Evolutionary conservation across 2,329 filamentous ascomycete genomes (phyloP).

Genomic region (Phaeosphaeria sp.): DNA sequence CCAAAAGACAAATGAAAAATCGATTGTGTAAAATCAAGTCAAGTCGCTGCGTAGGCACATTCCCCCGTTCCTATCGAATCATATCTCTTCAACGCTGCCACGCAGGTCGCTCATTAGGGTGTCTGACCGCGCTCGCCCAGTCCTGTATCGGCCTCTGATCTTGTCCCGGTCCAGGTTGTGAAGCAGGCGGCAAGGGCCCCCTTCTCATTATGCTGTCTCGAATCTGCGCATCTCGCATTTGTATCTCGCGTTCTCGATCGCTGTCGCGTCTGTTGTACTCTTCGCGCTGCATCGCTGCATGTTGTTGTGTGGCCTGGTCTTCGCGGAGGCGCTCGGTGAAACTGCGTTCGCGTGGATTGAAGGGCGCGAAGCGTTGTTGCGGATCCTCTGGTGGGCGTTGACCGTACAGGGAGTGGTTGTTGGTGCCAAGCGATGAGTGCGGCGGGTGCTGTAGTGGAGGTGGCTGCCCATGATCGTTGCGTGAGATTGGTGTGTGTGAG

Average conservation of each 20-base stretch:
- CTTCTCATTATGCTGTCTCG: conserved; percentile 27
- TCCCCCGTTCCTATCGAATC: background rate
- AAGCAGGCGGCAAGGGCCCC: conserved; percentile 19
- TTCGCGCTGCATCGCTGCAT: conserved; percentile 27
- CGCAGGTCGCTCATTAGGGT: background rate
- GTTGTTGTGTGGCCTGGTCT: conserved; percentile 36
- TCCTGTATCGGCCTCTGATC: conserved; percentile 15
- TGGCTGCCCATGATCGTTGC: conserved; percentile 36
- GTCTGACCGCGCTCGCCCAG: conserved; percentile 4
- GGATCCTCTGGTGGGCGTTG: conserved; percentile 39
- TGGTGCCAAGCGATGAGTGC: conserved; percentile 37
- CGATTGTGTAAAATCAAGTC: background rate
- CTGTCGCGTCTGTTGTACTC: conserved; percentile 29
- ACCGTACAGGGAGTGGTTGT: conserved; percentile 32
- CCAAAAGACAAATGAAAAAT: background rate
- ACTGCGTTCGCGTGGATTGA: conserved; percentile 27
- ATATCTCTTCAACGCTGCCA: background rate
- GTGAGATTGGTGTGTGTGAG: conserved; percentile 44
- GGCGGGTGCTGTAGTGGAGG: conserved; percentile 41
- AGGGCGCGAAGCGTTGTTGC: conserved; percentile 32
- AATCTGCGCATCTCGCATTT: conserved; percentile 26
- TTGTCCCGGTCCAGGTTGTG: conserved; percentile 20
- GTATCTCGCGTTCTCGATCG: conserved; percentile 27
- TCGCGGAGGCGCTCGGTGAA: conserved; percentile 40
- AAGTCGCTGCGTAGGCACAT: background rate